Conservation (phyloP, 1,284 basidiomycete species). For the Rhodotorula mucilaginosa region DNA sequence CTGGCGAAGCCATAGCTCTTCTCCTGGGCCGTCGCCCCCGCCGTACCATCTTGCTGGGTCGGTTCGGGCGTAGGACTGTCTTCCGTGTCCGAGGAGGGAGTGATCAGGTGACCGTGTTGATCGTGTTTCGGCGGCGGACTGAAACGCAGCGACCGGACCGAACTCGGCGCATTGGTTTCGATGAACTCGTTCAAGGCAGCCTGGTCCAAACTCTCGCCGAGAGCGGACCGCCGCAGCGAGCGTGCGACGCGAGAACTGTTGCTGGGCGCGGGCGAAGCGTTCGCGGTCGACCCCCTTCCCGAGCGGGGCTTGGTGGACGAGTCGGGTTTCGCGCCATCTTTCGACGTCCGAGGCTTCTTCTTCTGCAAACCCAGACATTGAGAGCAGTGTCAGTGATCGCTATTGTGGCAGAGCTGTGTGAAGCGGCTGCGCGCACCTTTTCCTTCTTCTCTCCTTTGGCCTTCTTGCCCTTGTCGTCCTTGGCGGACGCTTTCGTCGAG, state of each 20-base stretch:
- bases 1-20: not conserved
- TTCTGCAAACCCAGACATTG: not conserved
- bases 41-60: too few species aligned
- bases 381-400: too few species aligned
- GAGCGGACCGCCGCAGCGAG: not conserved
- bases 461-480: not conserved
- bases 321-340: too few species aligned
- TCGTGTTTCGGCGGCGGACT: conserved; percentile 15
- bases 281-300: not conserved
- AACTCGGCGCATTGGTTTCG: not conserved
- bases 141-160: not conserved
- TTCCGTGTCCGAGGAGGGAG: not conserved
- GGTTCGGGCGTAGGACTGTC: not conserved
- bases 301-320: too few species aligned
- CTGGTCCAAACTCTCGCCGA: not conserved
- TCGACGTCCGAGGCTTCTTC: not conserved
- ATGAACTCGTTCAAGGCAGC: conserved; percentile 1
- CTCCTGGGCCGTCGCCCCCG: not conserved
- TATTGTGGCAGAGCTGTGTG: too few species aligned
- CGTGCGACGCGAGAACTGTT: not conserved
- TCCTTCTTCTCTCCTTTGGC: not conserved
- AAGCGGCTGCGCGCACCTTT: not conserved
- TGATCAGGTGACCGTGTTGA: conserved; percentile 5
- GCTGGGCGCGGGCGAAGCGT: not conserved
- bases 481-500: not conserved